Conservation (phyloP, 805 yeast genomes). For the Sugiyamaella qingdaonensis region DNA sequence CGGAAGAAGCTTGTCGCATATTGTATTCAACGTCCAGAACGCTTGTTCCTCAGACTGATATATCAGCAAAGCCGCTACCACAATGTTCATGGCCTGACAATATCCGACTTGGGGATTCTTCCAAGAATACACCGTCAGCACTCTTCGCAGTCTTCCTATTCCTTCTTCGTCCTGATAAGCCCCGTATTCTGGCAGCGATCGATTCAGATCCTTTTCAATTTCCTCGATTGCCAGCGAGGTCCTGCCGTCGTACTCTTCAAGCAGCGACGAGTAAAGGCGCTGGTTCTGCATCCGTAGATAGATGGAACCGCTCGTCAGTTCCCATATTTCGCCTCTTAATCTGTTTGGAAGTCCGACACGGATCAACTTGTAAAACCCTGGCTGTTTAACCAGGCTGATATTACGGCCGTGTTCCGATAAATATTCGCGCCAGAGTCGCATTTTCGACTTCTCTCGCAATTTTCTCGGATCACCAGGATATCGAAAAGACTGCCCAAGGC, state of each 20-base stretch:
- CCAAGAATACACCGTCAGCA: conserved; percentile 93
- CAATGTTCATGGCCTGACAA: conserved; percentile 97
- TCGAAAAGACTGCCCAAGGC: conserved; percentile 77
- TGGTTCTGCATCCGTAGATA: conserved; percentile 61
- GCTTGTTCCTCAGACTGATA: conserved; percentile 95
- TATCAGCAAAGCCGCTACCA: conserved; percentile 47
- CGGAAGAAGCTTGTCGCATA: conserved; percentile 84
- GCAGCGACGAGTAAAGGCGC: conserved; percentile 53
- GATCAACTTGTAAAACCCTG: conserved; percentile 73
- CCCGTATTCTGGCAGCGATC: conserved; percentile 93
- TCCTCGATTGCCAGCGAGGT: conserved; percentile 87
- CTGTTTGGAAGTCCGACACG: conserved; percentile 94
- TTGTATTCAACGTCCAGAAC: conserved; percentile 78
- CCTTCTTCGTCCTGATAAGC: conserved; percentile 90
- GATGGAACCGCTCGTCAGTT: conserved; percentile 81
- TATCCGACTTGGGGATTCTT: conserved; percentile 95
- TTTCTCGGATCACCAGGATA: conserved; percentile 87
- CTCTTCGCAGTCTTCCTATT: conserved; percentile 76
- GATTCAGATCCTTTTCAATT: conserved; percentile 89
- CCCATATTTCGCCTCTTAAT: conserved; percentile 96
- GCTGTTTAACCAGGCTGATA: conserved; percentile 66
- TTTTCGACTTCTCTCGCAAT: conserved; percentile 73
- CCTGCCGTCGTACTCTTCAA: conserved; percentile 58
- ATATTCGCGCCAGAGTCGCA: conserved; percentile 92
- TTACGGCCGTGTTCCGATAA: conserved; percentile 82